Percentiles rank a stretch among this genome's conserved stretches.
Evolutionary conservation across 108 stramenopile species (phyloP).

Genomic region (Cyclotella baltica): DNA sequence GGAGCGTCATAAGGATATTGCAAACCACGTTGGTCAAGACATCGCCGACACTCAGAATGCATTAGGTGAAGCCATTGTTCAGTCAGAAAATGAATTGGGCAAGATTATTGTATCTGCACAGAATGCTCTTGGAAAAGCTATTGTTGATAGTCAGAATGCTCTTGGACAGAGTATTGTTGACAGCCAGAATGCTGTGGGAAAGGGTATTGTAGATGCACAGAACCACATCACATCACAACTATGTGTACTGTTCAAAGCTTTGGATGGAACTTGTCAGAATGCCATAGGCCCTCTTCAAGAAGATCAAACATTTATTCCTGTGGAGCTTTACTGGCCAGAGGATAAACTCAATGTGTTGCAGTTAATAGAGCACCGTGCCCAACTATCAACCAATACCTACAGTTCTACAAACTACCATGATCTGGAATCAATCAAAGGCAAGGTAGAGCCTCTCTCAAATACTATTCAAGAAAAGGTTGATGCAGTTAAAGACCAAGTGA

Average conservation of each 20-base stretch:
- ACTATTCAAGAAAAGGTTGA: neutral
- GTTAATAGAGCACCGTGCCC: neutral
- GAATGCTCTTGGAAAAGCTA: too few species aligned
- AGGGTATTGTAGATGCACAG: neutral
- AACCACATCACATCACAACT: conserved; percentile 8
- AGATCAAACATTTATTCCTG: conserved; percentile 4
- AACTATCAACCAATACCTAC: neutral
- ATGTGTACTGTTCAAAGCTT: neutral
- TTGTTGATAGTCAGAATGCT: too few species aligned
- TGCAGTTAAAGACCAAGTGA: neutral
- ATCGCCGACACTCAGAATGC: conserved; percentile 5
- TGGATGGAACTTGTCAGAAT: neutral
- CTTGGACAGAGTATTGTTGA: too few species aligned
- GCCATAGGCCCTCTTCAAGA: conserved; percentile 4
- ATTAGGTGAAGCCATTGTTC: neutral
- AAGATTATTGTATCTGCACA: too few species aligned
- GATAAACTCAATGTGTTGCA: neutral
- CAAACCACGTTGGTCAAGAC: conserved; percentile 4
- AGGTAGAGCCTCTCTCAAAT: neutral
- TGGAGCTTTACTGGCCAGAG: conserved; percentile 1
- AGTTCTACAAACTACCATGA: too few species aligned
- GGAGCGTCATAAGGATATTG: conserved; percentile 2
- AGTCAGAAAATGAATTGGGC: too few species aligned
- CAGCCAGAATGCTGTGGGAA: neutral
- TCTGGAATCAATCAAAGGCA: too few species aligned